Evolutionary conservation across 2,329 filamentous ascomycete species (phyloP), one percentile per base, ranked within the genome.

Genomic region (Fusarium torulosum): DNA sequence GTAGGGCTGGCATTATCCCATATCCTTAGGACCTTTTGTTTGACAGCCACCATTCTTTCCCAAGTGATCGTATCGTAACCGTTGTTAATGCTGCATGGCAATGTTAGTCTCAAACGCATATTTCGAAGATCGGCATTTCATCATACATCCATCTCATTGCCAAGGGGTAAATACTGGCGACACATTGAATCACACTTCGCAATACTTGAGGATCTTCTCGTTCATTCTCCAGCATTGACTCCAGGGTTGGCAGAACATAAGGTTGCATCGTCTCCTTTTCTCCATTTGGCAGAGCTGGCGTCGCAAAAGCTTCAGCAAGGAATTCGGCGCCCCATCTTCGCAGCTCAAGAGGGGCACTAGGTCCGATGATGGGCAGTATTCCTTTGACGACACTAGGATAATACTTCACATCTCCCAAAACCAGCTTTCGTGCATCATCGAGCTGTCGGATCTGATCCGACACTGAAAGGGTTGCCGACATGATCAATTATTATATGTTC

Each of bases 321-420:
- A 99, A 99, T 64, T 97, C 94, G 66, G 94, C 91, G 25, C 95
- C 96, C 96, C 96, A 99, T 90, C 94, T 85, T 79, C 94, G 91
- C 74, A 98, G 83, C 79, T 97, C 93, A 57, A 97, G 81, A 63
- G 88, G 86, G 67, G 92, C 86, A 69, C 86, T 85, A 51, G 91
- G 88, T 63, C 90, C 90, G 79, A 97, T 92, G 74, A 98, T 94
- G 56, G 94, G 94, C n/a, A 98, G 83, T 66, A 98, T 93, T 46
- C 93, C 94, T 75, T 93, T 92, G 66, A 99, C 90, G 76, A 99
- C 95, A 78, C 92, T 93, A 50, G 91, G 90, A 79, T 98, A 99
- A 81, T 96, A 93, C 75, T 89, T 89, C 67, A 94, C 86, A 80
- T 98, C 94, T 72, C 88, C 88, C 61, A 98, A 86, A 53, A 96